These are phyloP conservation scores for Starmerella lactis-condensi DNA, from an alignment of 805 yeast genomes.

Conservation along the genomic window DNA sequence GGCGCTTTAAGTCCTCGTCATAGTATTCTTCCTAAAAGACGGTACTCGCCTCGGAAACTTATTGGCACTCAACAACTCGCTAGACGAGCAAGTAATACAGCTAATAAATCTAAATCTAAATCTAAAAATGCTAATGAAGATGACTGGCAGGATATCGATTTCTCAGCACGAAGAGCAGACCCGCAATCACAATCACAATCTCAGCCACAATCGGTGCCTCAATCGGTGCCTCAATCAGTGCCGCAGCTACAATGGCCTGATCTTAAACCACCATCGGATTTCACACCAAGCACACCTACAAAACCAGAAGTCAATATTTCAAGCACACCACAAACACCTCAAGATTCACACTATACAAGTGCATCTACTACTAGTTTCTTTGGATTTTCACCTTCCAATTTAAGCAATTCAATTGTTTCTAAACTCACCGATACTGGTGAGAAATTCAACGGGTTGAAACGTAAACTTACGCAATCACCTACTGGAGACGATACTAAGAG, in stretches of 20 bases:
- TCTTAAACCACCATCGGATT: too few species aligned
- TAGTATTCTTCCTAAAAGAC: not conserved
- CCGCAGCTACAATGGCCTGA: too few species aligned
- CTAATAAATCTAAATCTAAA: constrained; percentile 2
- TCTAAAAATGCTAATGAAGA: constrained; percentile 7
- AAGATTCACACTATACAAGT: too few species aligned
- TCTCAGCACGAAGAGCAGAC: constrained; percentile 1
- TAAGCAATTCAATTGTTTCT: too few species aligned
- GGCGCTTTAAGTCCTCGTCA: not conserved
- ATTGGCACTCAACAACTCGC: constrained; percentile 2
- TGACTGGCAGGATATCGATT: constrained; percentile 14
- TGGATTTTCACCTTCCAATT: constrained; percentile 9
- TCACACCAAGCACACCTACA: too few species aligned
- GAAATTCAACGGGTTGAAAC: too few species aligned
- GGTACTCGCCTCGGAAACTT: not conserved
- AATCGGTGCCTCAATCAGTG: not conserved
- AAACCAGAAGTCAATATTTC: too few species aligned
- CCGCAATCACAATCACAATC: not conserved
- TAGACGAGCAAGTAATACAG: constrained; percentile 7
- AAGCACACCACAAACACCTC: too few species aligned
- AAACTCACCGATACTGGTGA: too few species aligned
- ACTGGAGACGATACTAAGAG: too few species aligned
- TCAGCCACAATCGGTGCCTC: constrained; percentile 1
- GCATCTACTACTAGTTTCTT: constrained; percentile 10
- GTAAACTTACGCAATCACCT: too few species aligned